A percentile compares a stretch with the other conserved stretches of the same genome.
Conservation (phyloP, 768 basidiomycete genomes). For the Russula emetica region DNA sequence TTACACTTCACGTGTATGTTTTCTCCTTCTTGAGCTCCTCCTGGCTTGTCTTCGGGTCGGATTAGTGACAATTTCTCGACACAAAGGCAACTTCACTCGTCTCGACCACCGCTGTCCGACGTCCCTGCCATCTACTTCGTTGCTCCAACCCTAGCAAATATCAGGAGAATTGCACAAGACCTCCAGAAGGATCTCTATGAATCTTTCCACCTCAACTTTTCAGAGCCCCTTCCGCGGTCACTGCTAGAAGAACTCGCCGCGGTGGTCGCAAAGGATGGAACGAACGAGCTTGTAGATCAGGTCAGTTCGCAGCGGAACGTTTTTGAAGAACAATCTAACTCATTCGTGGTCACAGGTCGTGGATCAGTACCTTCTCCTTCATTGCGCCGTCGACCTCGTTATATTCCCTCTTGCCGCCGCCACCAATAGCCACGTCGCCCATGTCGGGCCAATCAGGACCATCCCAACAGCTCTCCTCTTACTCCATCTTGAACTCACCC, state of each 20-base stretch:
- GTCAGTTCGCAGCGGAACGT: conserved; percentile 39
- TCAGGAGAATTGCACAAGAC: conserved; percentile 90
- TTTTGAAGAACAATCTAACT: conserved; percentile 2
- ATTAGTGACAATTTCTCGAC: conserved; percentile 12
- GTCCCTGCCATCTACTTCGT: conserved; percentile 98
- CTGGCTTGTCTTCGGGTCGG: background rate
- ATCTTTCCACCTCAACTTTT: conserved; percentile 91
- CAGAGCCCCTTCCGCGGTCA: conserved; percentile 82
- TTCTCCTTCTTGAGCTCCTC: conserved; percentile 11
- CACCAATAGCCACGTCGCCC: conserved; percentile 38
- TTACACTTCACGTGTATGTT: conserved; percentile 94
- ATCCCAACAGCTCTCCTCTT: conserved; percentile 52
- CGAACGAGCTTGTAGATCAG: conserved; percentile 76
- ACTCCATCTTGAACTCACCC: conserved; percentile 87
- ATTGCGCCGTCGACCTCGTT: conserved; percentile 88
- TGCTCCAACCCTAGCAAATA: conserved; percentile 80
- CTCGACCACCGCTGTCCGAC: conserved; percentile 84
- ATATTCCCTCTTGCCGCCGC: conserved; percentile 79
- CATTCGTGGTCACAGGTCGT: conserved; percentile 55
- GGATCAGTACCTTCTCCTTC: conserved; percentile 96
- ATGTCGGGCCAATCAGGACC: conserved; percentile 36
- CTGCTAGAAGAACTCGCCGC: conserved; percentile 92
- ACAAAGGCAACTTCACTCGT: conserved; percentile 80
- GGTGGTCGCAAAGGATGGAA: conserved; percentile 78
- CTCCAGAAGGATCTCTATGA: conserved; percentile 87